phyloP scores from a whole-genome alignment of 192 early-diverging fungal species.

The Pecoramyces ruminantium region DNA sequence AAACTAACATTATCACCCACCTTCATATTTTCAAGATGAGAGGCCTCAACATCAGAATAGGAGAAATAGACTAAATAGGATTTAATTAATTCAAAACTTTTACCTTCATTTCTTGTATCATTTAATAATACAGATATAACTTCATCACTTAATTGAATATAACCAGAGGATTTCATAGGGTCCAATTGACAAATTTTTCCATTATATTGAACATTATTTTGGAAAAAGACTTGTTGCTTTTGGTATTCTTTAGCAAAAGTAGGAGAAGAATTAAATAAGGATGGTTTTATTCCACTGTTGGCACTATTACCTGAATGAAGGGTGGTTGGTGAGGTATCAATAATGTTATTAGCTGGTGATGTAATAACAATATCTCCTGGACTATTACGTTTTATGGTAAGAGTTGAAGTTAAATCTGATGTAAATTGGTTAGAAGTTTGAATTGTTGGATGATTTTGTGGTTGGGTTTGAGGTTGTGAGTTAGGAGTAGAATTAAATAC shows the following conservation, averaged over 20 bases:
- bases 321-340: not conserved
- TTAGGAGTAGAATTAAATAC: not conserved
- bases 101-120: not conserved
- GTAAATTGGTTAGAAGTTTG: no score
- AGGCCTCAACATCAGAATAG: not conserved
- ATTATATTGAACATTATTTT: not conserved
- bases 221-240: not conserved
- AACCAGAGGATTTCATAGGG: not conserved
- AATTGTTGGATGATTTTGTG: not conserved
- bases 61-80: not conserved
- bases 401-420: not conserved
- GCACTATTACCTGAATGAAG: not conserved
- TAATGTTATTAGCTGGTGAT: no score
- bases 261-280: not conserved
- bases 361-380: no score
- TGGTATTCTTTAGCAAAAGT: not conserved
- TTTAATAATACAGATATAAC: not conserved
- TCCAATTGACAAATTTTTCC: not conserved
- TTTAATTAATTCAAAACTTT: not conserved
- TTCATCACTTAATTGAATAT: not conserved
- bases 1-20: not conserved
- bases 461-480: not conserved
- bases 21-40: not conserved
- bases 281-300: not conserved
- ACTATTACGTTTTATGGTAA: not conserved